Conservation (phyloP, 805 yeast genomes). For the Ogataea saltuana region DNA sequence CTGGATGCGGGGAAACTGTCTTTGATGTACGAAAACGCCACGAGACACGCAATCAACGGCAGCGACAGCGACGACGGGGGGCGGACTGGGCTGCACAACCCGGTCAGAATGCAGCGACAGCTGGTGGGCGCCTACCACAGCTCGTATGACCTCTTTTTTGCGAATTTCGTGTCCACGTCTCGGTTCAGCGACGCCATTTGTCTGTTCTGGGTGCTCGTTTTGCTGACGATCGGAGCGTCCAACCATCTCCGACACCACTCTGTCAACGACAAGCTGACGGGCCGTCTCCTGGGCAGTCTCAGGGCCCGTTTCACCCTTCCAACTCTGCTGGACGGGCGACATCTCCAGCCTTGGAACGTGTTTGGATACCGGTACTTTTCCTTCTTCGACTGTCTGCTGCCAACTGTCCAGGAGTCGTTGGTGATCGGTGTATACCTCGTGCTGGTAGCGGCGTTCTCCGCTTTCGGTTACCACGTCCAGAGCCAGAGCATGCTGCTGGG, state of each 20-base stretch:
- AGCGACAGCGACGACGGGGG: background rate
- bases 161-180: conserved; percentile 19
- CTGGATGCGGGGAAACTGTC: conserved; percentile 9
- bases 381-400: conserved; percentile 26
- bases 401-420: conserved; percentile 30
- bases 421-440: conserved; percentile 19
- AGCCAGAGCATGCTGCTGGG: conserved; percentile 21
- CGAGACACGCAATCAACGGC: conserved; percentile 9
- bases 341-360: conserved; percentile 27
- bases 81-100: conserved; percentile 16
- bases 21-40: conserved; percentile 17
- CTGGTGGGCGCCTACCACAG: conserved; percentile 9
- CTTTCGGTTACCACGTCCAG: conserved; percentile 18
- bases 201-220: conserved; percentile 25
- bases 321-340: conserved; percentile 19
- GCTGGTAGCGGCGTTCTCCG: conserved; percentile 13
- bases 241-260: conserved; percentile 17
- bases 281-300: conserved; percentile 13
- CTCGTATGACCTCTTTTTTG: conserved; percentile 26
- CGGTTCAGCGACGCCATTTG: conserved; percentile 19
- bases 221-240: conserved; percentile 20
- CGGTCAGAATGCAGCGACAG: conserved; percentile 16
- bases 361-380: conserved; percentile 15
- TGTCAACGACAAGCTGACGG: conserved; percentile 12
- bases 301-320: conserved; percentile 28